phyloP scores from a whole-genome alignment of 768 basidiomycete genomes.

The Phaffia australis region DNA sequence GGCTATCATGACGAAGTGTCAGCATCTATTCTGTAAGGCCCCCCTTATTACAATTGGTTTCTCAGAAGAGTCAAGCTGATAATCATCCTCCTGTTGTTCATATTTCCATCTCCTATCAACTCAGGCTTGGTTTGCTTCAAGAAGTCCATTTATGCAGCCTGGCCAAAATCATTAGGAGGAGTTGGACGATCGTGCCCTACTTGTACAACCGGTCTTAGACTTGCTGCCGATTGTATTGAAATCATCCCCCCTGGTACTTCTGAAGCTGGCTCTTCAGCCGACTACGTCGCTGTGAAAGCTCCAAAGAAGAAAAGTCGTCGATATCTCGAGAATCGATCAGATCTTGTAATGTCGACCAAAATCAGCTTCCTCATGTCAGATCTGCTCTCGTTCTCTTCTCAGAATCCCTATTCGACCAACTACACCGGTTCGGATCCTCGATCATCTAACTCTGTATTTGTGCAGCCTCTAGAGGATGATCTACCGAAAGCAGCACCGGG shows the following conservation, averaged over 20 bases:
- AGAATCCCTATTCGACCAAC: conserved; percentile 76
- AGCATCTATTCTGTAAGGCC: conserved; percentile 72
- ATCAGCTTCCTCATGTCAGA: conserved; percentile 71
- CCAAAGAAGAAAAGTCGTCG: conserved; percentile 13
- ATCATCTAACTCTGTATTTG: no score
- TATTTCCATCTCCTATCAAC: background rate
- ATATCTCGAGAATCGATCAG: background rate
- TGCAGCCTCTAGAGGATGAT: conserved; percentile 37
- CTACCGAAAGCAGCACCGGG: conserved; percentile 49
- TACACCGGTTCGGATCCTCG: conserved; percentile 46
- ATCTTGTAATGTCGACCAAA: conserved; percentile 59
- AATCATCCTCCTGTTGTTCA: background rate
- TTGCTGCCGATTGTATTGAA: conserved; percentile 65
- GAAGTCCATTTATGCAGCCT: conserved; percentile 61
- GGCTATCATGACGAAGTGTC: conserved; percentile 77
- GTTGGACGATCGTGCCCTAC: conserved; percentile 58
- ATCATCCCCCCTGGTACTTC: conserved; percentile 52
- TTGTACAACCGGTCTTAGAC: conserved; percentile 59
- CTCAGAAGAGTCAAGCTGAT: background rate
- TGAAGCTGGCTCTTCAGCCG: conserved; percentile 42
- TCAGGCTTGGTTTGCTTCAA: conserved; percentile 58
- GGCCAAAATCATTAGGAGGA: conserved; percentile 59
- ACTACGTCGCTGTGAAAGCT: conserved; percentile 30
- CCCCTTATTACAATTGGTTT: background rate
- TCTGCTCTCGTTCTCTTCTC: conserved; percentile 64